These are phyloP conservation scores for Orbilia oligospora DNA, from an alignment of 2,329 filamentous ascomycete genomes.

Conservation along the genomic window DNA sequence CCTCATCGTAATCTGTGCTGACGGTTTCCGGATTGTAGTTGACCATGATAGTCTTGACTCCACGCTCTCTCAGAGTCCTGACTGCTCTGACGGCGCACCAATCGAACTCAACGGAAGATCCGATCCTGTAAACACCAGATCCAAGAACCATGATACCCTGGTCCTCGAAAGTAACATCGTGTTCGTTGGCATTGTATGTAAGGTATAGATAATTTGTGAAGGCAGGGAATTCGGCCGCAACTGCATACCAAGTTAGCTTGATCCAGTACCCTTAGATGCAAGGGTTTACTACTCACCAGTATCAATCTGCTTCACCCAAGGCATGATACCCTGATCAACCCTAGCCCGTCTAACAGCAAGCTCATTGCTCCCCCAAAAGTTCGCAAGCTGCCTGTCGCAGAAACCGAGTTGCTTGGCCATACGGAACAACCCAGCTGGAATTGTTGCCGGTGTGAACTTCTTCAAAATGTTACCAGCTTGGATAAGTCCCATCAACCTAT, in stretches of 20 bases:
- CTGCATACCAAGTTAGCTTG: conserved; percentile 66
- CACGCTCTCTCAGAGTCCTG: conserved; percentile 84
- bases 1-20: conserved; percentile 91
- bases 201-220: conserved; percentile 96
- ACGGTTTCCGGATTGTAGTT: conserved; percentile 95
- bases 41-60: conserved; percentile 96
- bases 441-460: conserved; percentile 77
- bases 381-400: conserved; percentile 91
- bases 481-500: conserved; percentile 89
- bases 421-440: conserved; percentile 77
- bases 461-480: conserved; percentile 87
- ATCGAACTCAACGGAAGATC: conserved; percentile 97
- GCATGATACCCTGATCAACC: conserved; percentile 84
- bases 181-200: conserved; percentile 91
- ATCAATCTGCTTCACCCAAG: conserved; percentile 97
- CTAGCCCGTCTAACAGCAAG: conserved; percentile 86
- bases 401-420: conserved; percentile 95
- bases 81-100: conserved; percentile 98
- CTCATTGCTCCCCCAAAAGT: conserved; percentile 95
- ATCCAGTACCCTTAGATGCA: not conserved
- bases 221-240: conserved; percentile 95
- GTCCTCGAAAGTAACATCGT: conserved; percentile 87
- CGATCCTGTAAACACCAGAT: conserved; percentile 96
- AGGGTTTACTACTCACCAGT: conserved; percentile 69
- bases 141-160: conserved; percentile 96